Conservation (phyloP, 176 grass and related monocot species). For the Musa beccarii region DNA sequence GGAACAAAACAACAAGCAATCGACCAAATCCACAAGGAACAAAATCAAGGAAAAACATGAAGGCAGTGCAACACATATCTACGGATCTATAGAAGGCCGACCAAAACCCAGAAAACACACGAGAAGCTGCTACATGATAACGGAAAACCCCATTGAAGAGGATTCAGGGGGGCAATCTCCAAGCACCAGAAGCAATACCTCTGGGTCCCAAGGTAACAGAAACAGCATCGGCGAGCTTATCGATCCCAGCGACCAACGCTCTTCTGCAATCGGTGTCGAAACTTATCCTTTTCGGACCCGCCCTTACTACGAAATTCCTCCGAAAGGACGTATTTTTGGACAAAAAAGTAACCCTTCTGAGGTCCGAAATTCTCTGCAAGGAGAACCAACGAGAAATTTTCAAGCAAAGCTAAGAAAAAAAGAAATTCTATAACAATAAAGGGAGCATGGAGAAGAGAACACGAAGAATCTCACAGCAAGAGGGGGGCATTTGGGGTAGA, state of each 20-base stretch:
- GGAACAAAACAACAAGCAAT: neutral
- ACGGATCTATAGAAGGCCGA: neutral
- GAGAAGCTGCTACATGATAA: neutral
- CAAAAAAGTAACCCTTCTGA: neutral
- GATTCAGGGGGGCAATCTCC: neutral
- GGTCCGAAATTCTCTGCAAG: neutral
- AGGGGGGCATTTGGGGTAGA: neutral
- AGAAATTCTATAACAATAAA: neutral
- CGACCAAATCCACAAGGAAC: neutral
- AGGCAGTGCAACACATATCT: neutral
- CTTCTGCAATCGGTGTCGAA: constrained; percentile 58
- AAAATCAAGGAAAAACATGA: neutral
- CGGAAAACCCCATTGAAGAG: neutral
- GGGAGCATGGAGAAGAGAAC: neutral
- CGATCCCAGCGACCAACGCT: constrained; percentile 57
- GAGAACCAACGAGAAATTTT: neutral
- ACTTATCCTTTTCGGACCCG: constrained; percentile 55
- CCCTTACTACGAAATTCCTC: constrained; percentile 34
- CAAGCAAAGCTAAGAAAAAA: neutral
- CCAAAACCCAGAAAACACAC: neutral
- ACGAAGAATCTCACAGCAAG: neutral
- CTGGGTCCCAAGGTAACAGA: constrained; percentile 77
- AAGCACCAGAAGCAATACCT: constrained; percentile 31
- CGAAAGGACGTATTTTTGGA: neutral
- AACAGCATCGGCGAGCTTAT: constrained; percentile 87